Base-by-base conservation (phyloP, 2,329 filamentous ascomycete genomes). In the Rosellinia necatrix region DNA sequence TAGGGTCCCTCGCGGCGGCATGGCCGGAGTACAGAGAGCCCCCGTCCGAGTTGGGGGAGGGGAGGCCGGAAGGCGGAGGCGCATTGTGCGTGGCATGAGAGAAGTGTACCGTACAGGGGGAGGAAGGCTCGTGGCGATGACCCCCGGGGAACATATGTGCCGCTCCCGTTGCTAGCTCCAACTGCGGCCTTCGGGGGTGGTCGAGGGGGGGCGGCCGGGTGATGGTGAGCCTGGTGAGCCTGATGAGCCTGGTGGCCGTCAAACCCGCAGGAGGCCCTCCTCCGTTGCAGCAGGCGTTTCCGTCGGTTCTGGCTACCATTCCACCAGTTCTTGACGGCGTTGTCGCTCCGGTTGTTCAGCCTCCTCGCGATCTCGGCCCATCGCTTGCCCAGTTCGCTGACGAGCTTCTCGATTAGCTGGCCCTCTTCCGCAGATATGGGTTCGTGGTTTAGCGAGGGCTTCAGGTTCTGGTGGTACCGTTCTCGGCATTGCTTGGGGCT, bases 261-360 rank as follows among this genome's bases (percentile, higher is more conserved):
- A 66, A 49, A 71, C 64, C 53, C 62, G 32, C 40, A 61, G 50
- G 58, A 59, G 51, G 49, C 32, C 51, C 42, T 64, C 34, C 66
- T 66, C 61, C 70, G 76, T 60, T 70, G 76, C 60, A 76, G 70
- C 49, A 78, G 72, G 63, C 86, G 78, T 68, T 79, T 81, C 67
- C 88, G 82, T 68, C 92, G 85, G 76, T 96, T 96, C 81, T 92
- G 89, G 71, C 88, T 90, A 46, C 92, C 92, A 71, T 96, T 96
- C 90, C 90, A 96, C 91, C 92, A 97, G 74, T 97, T 97, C 83
- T 97, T 97, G 61, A 97, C 91, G 24, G 91, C 89, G 69, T 97
- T 97, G 77, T 97, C 92, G 72, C 92, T 96, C 68, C 92, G 88
- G 62, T 91, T 91, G 51, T 88, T 82, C 17, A 97, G 81, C 41